Evolutionary conservation across 148 eudicot genomes (phyloP), one percentile per base, ranked within the genome.

Genomic region (Rhododendron kiyosumense): DNA sequence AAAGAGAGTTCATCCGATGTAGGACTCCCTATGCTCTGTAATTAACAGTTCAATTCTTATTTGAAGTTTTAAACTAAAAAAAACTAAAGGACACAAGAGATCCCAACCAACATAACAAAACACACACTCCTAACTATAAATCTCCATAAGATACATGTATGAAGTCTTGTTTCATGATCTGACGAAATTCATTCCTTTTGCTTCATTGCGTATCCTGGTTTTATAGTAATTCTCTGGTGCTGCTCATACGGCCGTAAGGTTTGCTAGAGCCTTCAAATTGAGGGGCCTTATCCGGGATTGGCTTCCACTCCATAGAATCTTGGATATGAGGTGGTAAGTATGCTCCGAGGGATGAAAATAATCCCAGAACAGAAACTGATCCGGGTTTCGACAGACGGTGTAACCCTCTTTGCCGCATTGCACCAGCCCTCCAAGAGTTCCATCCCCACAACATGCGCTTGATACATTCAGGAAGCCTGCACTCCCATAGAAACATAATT

Each of bases 401-500:
- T 91, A 93, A 7, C 91, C 93, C 83, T 89, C 87, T 49, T 63
- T 89, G 28, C 94, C 95, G 86, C 94, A 93, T 78, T 90, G 94
- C 80, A 88, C n/a, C 85, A 84, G 46, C 67, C 95, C 94, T 87
- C 93, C 90, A 26, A 93, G 88, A 20, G 88, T 87, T 79, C 95
- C 95, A 51, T 84, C 87, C 20, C 94, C 94, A 85, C 95, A 93
- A 26, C 95, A 93, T 45, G 95, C 95, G 43, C 73, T 88, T 3
- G 90, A 80, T 77, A 91, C 92, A 28, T 93, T 86, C 6, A 11
- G 3, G 77, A 89, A 89, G 12, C 94, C 95, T 93, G 89, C 49
- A 32, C 15, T 67, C 3, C 79, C 79, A 20, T 17, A 20, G 4
- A 2, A 75, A 36, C 76, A 30, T 9, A 13, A 30, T n/a, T n/a